Base-by-base conservation (phyloP, 345 rosid genomes). In the Euphorbia peplus region DNA sequence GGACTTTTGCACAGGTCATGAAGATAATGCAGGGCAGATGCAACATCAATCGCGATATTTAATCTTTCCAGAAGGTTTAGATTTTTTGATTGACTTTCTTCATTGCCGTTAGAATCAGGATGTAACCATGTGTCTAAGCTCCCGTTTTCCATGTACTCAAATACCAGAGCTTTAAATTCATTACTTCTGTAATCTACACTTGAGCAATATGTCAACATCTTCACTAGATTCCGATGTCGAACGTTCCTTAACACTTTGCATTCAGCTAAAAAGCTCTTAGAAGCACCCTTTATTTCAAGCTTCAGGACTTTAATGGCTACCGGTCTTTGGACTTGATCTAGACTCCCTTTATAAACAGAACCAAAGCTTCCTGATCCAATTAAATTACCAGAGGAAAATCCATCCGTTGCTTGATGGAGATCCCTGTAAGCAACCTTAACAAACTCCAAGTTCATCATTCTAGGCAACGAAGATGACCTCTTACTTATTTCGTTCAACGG, bases 121-220 rank as follows among this genome's bases (percentile, higher is more conserved):
- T 72, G 70, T 52, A 72, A 30, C 70, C 70, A 72, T 24, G 60
- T 37, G 13, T 72, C 70, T 24, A 72, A 35, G 46, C 70, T 72
- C 26, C 70, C 75, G 35, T 70, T 70, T 18, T 11, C 39, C 52
- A 65, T 65, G 58, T 21, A 72, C 21, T 64, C 70, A 18, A 51
- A 72, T 8, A 72, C 52, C 0, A 72, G 47, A 65, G 75, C 75
- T 65, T 57, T 72, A 70, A 72, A 72, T 24, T 72, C 75, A 8
- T 65, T 66, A 15, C 39, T 59, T 25, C 52, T 66, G 61, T 59
- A 58, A 28, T 73, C 71, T 25, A 66, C 18, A 35, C 65, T 50
- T 4, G 71, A 66, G 53, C 67, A 67, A 39, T 28, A 67, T 22
- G 67, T 57, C 32, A 66, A 18, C 16, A 73, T 21, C 46, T 57